Percentiles rank a stretch among this genome's conserved stretches.
These are phyloP conservation scores for Ploettnerulaceae sp. DNA, from an alignment of 2,329 filamentous ascomycete genomes.

Conservation along the genomic window DNA sequence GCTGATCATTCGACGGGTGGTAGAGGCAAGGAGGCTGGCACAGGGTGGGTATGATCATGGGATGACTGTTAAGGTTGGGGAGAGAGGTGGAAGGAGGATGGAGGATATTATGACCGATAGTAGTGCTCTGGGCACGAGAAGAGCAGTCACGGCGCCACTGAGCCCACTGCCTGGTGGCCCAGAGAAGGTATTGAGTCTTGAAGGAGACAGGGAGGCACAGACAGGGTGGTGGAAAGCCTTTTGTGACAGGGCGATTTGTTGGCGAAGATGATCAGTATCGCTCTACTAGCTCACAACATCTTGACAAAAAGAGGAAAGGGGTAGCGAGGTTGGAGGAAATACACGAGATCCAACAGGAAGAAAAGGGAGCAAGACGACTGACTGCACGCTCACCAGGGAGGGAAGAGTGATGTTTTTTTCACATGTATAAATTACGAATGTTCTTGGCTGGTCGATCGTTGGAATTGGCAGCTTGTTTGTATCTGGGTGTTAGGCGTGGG, in stretches of 20 bases:
- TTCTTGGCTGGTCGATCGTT: too few relatives aligned
- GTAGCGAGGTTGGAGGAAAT: not conserved
- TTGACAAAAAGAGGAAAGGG: too few relatives aligned
- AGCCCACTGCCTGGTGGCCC: slow-evolving; percentile 28
- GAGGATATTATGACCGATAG: slow-evolving; percentile 9
- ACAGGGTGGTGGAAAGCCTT: slow-evolving; percentile 12
- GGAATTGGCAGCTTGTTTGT: too few relatives aligned
- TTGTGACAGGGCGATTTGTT: slow-evolving; percentile 20
- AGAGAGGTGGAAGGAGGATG: slow-evolving; percentile 4
- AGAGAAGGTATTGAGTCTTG: slow-evolving; percentile 22
- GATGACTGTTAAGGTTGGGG: slow-evolving; percentile 3
- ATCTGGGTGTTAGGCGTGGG: too few relatives aligned
- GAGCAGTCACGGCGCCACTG: slow-evolving; percentile 30
- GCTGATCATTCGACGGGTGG: slow-evolving; percentile 57
- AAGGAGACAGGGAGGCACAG: slow-evolving; percentile 4
- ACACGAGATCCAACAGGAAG: not conserved
- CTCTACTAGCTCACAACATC: not conserved
- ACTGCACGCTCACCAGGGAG: too few relatives aligned
- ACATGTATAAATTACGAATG: too few relatives aligned
- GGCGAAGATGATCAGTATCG: not conserved
- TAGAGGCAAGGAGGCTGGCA: slow-evolving; percentile 40
- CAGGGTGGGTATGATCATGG: not conserved
- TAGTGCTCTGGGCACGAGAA: slow-evolving; percentile 22
- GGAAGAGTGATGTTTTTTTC: too few relatives aligned
- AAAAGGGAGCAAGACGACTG: not conserved